A percentile compares a stretch with the other conserved stretches of the same genome.
phyloP scores from a whole-genome alignment of 1,284 basidiomycete genomes.

The Ceratobasidium sp. region DNA sequence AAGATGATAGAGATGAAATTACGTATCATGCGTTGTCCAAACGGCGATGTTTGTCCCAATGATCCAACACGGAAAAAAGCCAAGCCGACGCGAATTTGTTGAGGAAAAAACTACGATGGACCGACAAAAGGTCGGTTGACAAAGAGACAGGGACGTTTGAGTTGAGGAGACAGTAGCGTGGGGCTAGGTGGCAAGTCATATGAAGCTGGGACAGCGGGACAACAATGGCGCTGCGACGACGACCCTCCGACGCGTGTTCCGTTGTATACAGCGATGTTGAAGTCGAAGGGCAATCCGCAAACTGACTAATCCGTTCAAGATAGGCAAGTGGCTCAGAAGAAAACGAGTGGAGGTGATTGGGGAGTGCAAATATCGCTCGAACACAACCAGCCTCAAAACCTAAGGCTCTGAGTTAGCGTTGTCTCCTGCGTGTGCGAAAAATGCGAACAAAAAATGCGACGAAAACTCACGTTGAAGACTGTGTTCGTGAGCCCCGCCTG shows the following conservation, averaged over 20 bases:
- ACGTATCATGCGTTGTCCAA: not conserved
- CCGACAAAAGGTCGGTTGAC: not conserved
- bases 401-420: not conserved
- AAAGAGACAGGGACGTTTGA: not conserved
- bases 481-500: not conserved
- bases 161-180: not conserved
- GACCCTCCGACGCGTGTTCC: not conserved
- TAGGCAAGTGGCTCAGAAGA: not conserved
- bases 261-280: not conserved
- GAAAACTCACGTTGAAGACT: conserved; percentile 13
- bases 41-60: conserved; percentile 5
- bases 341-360: not conserved
- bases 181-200: conserved; percentile 16
- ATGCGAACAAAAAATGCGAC: not conserved
- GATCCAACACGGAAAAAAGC: conserved; percentile 3
- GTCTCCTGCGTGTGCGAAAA: not conserved
- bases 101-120: not conserved
- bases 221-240: not conserved
- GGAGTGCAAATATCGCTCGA: not conserved
- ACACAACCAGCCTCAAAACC: not conserved
- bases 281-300: not conserved
- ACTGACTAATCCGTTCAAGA: not conserved
- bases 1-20: too few species aligned
- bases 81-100: conserved; percentile 10
- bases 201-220: not conserved